A percentile compares a stretch with the other conserved stretches of the same genome.
phyloP scores from a whole-genome alignment of 164 flowering plant genomes.

The Euptelea pleiosperma region DNA sequence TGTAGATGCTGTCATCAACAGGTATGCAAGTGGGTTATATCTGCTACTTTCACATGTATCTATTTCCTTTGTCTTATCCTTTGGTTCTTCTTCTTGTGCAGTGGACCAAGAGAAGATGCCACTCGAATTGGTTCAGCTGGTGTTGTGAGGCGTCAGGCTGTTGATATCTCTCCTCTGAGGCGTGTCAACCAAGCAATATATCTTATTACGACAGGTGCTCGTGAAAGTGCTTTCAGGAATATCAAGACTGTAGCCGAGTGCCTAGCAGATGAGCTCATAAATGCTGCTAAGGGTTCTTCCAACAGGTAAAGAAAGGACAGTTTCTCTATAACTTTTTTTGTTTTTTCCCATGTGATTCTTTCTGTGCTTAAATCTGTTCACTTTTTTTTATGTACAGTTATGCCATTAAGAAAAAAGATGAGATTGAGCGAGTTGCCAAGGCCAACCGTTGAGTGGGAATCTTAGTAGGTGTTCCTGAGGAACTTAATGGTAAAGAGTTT shows the following conservation, averaged over 20 bases:
- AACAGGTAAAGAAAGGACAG: conserved; percentile 22
- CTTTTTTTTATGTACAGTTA: conserved; percentile 12
- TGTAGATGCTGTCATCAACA: conserved; percentile 30
- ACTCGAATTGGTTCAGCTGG: conserved; percentile 33
- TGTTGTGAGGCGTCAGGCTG: conserved; percentile 35
- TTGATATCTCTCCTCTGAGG: conserved; percentile 34
- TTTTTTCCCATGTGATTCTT: too few species aligned
- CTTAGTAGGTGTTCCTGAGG: neutral
- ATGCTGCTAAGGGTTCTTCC: conserved; percentile 32
- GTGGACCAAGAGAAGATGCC: conserved; percentile 38
- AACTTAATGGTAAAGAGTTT: neutral
- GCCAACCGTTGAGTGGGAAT: conserved; percentile 21
- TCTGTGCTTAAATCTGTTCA: neutral
- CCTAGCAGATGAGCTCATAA: conserved; percentile 35
- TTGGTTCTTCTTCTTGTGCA: neutral
- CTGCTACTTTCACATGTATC: neutral
- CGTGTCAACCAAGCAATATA: conserved; percentile 33
- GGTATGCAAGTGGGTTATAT: conserved; percentile 6
- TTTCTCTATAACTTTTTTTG: neutral
- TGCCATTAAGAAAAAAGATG: conserved; percentile 29
- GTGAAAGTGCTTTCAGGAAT: conserved; percentile 36
- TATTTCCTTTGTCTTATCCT: too few species aligned
- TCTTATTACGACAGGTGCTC: conserved; percentile 30
- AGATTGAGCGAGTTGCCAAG: conserved; percentile 30
- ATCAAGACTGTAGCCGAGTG: conserved; percentile 32